Conservation (phyloP, 1,139 yeast genomes). For the Candida sp. region DNA sequence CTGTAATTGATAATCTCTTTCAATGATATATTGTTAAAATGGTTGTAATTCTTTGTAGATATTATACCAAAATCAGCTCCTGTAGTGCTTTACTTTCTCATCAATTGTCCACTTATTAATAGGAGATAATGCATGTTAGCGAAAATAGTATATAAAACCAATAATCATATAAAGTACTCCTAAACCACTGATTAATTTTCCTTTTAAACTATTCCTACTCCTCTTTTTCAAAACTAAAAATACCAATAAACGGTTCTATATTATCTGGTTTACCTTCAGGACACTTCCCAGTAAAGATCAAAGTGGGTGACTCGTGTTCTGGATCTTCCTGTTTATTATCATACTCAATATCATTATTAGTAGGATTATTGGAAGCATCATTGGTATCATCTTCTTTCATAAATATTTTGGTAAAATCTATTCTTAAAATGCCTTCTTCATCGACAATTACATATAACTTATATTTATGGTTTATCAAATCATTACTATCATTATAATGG, state of each 20-base stretch:
- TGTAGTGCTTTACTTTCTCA: too few relatives aligned
- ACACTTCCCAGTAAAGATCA: conserved; percentile 49
- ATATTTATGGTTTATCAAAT: conserved; percentile 46
- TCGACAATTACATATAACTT: conserved; percentile 52
- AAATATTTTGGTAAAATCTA: conserved; percentile 51
- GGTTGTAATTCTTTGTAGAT: too few relatives aligned
- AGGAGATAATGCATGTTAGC: too few relatives aligned
- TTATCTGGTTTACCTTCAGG: conserved; percentile 55
- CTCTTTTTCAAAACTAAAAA: conserved; percentile 51
- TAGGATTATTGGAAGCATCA: conserved; percentile 4
- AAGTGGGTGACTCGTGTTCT: conserved; percentile 40
- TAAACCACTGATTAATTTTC: too few relatives aligned
- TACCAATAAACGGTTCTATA: conserved; percentile 55
- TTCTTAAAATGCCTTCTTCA: conserved; percentile 45
- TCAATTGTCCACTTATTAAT: too few relatives aligned
- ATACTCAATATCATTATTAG: conserved; percentile 6
- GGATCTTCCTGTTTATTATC: conserved; percentile 7
- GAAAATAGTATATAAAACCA: too few relatives aligned
- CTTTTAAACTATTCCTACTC: background rate
- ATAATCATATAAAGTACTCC: too few relatives aligned
- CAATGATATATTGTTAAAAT: too few relatives aligned
- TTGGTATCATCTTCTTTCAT: conserved; percentile 14
- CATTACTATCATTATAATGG: conserved; percentile 49
- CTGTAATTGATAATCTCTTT: too few relatives aligned
- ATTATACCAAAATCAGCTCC: too few relatives aligned